Base-by-base conservation (phyloP, 768 basidiomycete species). In the Termitomyces sp. region DNA sequence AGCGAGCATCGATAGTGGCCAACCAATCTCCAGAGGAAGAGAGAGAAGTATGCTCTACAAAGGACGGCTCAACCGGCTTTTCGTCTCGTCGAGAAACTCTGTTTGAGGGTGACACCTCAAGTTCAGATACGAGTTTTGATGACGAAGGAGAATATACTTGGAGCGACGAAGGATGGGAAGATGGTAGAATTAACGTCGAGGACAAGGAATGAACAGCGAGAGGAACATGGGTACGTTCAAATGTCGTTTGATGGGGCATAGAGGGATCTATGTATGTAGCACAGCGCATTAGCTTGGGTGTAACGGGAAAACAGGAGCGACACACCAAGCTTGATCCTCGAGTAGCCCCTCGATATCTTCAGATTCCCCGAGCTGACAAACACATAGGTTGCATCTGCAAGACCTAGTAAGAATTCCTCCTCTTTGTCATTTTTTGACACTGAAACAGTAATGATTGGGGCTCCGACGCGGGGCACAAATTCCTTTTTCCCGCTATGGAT, bases 41-140 rank as follows among this genome's bases (percentile, higher is more conserved):
- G 60, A 96, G 77, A 5, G 81, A 83, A 6, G 82, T 83, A 10
- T 78, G 79, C 53, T 92, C 89, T 3, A 98, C 91, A 14, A 87
- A 81, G 2, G 89, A 83, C 9, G 90, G 87, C 63, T 91, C 87
- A 46, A 95, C 71, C 7, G 81, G 77, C 68, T 86, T 89, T 60
- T 94, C 91, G 48, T 93, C 92, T 66, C 86, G 79, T 65, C 89
- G 79, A 14, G 94, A 90, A 20, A 98, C 84, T 61, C 93, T 86
- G 76, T 98, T 98, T 32, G 94, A 94, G 25, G 96, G 94, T 1
- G 92, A 87, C 8, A 99, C 85, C 73, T 98, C 97, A 20, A 98
- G 80, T 73, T 99, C 96, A 50, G 87, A 87, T 3, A 93, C 69
- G 0, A 94, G 80, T 46, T 84, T 82, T 34, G 88, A 88, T 2